Evolutionary conservation across 768 basidiomycete species (phyloP), one percentile per base, ranked within the genome.

Genomic region (Heimioporus sp.): DNA sequence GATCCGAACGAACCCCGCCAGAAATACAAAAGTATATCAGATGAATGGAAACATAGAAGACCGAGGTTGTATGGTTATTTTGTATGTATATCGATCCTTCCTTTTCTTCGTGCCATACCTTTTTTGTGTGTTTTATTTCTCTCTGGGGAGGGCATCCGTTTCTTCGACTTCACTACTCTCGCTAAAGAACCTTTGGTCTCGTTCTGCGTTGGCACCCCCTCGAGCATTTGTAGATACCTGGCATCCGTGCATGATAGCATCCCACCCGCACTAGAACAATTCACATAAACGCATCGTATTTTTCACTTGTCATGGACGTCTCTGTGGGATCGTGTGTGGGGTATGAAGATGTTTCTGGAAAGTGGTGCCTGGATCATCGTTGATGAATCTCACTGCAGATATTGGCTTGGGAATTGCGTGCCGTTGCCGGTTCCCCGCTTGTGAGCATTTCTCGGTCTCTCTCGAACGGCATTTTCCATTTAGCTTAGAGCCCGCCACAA

Each of bases 71-170:
- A 67, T 64, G 24, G 45, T 67, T 67, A 67, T 67, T 66, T 16
- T 64, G 66, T 67, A 67, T 67, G 64, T 66, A 68, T 67, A 65
- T 63, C 46, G 17, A 51, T 49, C 47, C 44, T n/a, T 17, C 38
- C 16, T 28, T 44, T 17, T 24, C 51, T 31, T 31, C n/a, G 51
- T 65, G 46, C 2, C 16, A 55, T 63, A 53, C n/a, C n/a, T 41
- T 11, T 41, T 34, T 7, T 30, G 19, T 40, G 10, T 48, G 13
- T 39, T 52, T 43, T 28, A 21, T 42, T 38, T 17, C 16, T n/a
- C 17, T 42, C 20, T 6, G n/a, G 37, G 24, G 24, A 24, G 24
- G 24, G 24, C 24, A 24, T 5, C 24, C 24, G 5, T 24, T 24
- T 24, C n/a, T 24, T 46, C 21, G 39, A 35, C 28, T 32, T 31